Conservation (phyloP, 441 rosid species). For the Euphorbia neoarborescens region DNA sequence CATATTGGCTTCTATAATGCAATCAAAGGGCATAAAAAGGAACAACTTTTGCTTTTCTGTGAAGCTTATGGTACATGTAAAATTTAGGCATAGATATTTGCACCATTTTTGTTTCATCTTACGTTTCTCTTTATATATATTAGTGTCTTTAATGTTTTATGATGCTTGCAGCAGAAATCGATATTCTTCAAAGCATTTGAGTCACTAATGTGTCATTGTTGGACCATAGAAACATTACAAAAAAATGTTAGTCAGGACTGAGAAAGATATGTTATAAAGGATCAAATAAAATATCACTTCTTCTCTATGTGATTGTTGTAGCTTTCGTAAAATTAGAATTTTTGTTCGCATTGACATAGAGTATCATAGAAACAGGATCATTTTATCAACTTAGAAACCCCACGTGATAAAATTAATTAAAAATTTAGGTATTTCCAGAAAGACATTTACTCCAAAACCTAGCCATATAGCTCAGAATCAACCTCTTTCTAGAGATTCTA, state of each 20-base stretch:
- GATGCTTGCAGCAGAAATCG: not conserved
- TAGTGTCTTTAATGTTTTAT: not conserved
- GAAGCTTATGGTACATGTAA: slow-evolving; percentile 54
- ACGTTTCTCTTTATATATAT: not conserved
- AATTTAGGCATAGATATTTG: not conserved
- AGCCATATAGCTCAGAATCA: not conserved
- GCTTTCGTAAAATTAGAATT: not conserved
- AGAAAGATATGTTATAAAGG: not conserved
- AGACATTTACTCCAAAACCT: too few relatives aligned
- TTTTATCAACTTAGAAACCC: not conserved
- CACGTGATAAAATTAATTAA: too few relatives aligned
- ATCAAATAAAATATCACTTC: not conserved
- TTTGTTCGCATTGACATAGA: not conserved
- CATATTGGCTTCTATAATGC: slow-evolving; percentile 80
- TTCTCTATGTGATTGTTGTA: not conserved
- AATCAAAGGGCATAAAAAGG: slow-evolving; percentile 9
- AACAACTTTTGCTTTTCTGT: too few relatives aligned
- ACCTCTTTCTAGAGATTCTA: not conserved
- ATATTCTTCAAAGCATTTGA: not conserved
- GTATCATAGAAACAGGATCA: not conserved
- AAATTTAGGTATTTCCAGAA: too few relatives aligned
- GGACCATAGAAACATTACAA: not conserved
- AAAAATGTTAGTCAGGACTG: not conserved
- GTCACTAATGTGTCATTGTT: slow-evolving; percentile 1
- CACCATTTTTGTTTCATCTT: not conserved